Percentiles rank a stretch among this genome's conserved stretches.
Evolutionary conservation across 225 moss, liverwort and hornwort genomes (phyloP).

Genomic region (Antitrichia curtipendula): DNA sequence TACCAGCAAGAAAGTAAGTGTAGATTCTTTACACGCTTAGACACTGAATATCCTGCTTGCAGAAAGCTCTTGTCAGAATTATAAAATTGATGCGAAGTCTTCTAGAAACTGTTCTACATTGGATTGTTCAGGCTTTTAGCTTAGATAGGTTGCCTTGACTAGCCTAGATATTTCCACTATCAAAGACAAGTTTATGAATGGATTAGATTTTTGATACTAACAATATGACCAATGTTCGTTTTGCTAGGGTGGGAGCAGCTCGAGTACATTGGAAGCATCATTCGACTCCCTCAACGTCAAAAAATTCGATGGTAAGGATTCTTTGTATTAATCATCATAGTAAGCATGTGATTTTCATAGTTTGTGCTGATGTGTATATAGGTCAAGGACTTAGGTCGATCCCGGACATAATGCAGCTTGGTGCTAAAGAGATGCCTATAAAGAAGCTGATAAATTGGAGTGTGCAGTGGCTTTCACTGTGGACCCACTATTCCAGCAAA

Average conservation of each 20-base stretch:
- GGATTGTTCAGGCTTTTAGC: neutral
- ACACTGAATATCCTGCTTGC: neutral
- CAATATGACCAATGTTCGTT: neutral
- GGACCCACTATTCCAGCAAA: constrained; percentile 94
- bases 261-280: constrained; percentile 60
- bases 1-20: constrained; percentile 38
- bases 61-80: neutral
- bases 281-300: constrained; percentile 71
- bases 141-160: neutral
- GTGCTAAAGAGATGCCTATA: neutral
- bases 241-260: constrained; percentile 24
- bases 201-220: neutral
- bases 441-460: neutral
- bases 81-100: neutral
- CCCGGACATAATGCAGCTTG: neutral
- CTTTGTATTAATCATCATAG: neutral
- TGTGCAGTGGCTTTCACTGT: constrained; percentile 87
- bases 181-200: neutral
- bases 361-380: neutral
- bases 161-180: neutral
- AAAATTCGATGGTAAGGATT: constrained; percentile 66
- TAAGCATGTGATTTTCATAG: neutral
- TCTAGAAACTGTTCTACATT: neutral
- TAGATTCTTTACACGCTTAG: neutral
- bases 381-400: neutral